Conservation (phyloP, 2,329 filamentous ascomycete genomes). For the Penicillium italicum region DNA sequence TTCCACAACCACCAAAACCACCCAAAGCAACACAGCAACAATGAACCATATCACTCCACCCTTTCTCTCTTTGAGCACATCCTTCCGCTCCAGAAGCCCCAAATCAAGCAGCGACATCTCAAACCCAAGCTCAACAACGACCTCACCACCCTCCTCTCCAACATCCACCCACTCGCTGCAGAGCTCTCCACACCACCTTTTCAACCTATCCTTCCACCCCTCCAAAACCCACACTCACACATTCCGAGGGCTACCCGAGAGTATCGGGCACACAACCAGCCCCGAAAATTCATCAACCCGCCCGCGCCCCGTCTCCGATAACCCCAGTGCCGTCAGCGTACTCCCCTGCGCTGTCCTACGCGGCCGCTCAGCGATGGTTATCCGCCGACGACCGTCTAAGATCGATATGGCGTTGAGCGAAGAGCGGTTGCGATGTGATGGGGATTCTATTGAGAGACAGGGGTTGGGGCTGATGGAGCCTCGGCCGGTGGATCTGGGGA, state of each 20-base stretch:
- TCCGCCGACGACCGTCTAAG: constrained; percentile 43
- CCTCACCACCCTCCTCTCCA: constrained; percentile 26
- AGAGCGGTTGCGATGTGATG: constrained; percentile 40
- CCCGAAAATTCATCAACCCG: background rate
- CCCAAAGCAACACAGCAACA: constrained; percentile 7
- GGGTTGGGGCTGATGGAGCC: constrained; percentile 46
- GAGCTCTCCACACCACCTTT: constrained; percentile 17
- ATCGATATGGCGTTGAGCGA: constrained; percentile 45
- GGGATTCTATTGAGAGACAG: constrained; percentile 38
- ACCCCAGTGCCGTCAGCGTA: constrained; percentile 15
- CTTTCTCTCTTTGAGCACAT: constrained; percentile 31
- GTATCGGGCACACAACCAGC: background rate
- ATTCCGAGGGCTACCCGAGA: constrained; percentile 3
- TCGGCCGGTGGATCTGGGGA: constrained; percentile 37
- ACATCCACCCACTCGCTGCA: constrained; percentile 6
- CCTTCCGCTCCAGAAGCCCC: constrained; percentile 25
- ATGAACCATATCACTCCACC: constrained; percentile 26
- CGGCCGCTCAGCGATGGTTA: constrained; percentile 30
- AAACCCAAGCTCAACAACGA: constrained; percentile 26
- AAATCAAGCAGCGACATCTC: constrained; percentile 19
- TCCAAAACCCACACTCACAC: constrained; percentile 25
- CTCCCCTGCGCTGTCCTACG: constrained; percentile 29
- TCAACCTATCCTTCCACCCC: constrained; percentile 25
- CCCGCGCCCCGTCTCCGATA: background rate
- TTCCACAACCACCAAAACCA: no score